A percentile compares a stretch with the other conserved stretches of the same genome.
These are phyloP conservation scores for Neofusicoccum cordaticola DNA, from an alignment of 2,329 filamentous ascomycete genomes.

Conservation along the genomic window DNA sequence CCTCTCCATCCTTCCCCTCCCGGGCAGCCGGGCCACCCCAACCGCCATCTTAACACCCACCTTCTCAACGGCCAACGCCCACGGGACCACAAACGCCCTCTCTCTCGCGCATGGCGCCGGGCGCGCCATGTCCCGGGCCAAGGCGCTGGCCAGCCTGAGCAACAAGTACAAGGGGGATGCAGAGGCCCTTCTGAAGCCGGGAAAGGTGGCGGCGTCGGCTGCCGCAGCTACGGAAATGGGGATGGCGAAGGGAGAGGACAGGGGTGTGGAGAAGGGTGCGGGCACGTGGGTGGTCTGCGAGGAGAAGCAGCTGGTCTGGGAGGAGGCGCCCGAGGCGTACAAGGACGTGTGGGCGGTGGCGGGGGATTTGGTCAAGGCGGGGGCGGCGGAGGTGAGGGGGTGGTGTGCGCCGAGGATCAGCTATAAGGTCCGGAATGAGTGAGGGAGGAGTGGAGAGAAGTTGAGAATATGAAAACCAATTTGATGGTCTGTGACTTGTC, in stretches of 20 bases:
- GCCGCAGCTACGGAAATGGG: neutral
- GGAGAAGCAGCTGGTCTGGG: conserved; percentile 37
- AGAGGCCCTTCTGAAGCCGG: conserved; percentile 28
- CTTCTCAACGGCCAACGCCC: conserved; percentile 27
- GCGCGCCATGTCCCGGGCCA: conserved; percentile 36
- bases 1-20: conserved; percentile 34
- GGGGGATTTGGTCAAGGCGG: conserved; percentile 33
- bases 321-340: conserved; percentile 40
- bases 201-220: neutral
- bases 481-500: too few relatives aligned
- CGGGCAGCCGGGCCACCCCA: conserved; percentile 38
- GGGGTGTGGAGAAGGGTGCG: conserved; percentile 19
- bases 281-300: conserved; percentile 40
- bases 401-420: conserved; percentile 35
- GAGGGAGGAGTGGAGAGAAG: neutral
- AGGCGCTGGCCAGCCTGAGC: conserved; percentile 30
- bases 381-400: conserved; percentile 30
- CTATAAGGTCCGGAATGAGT: conserved; percentile 39
- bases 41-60: conserved; percentile 36
- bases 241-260: neutral
- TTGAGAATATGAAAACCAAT: too few relatives aligned
- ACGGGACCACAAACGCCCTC: conserved; percentile 32
- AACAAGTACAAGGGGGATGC: conserved; percentile 33
- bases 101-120: conserved; percentile 40
- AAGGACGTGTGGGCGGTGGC: conserved; percentile 38